Base-by-base conservation (phyloP, 2,329 filamentous ascomycete genomes). In the Aspergillus floridensis region DNA sequence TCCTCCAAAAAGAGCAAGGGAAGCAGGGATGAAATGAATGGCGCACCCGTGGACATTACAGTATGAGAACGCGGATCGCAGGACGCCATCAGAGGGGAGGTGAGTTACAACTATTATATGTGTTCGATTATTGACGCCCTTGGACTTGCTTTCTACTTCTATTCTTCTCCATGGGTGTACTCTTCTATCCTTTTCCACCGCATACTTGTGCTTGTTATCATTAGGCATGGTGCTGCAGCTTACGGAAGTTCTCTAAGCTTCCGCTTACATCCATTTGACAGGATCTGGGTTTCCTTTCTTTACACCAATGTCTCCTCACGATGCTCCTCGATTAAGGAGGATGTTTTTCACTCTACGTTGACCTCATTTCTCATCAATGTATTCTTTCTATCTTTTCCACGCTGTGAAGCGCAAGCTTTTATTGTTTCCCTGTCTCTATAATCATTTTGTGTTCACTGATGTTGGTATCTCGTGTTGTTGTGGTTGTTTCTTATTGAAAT, bases 131-230 rank as follows among this genome's bases (percentile, higher is more conserved):
- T 41, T 46, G 10, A 24, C 21, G 29, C 16, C 32, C 11, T 35
- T 35, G 3, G 32, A 16, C 5, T 48, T 55, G 44, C 14, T 35
- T 22, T 35, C 3, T 31, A 24, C 49, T 38, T 22, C 29, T 51
- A 11, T 31, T 51, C 49, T 52, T 38, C 26, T 16, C 14, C 24
- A 6, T 52, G 32, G 32, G 11, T 35, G 49, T 49, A 49, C 11
- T 56, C 44, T 38, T 59, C 50, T 57, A n/a, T 24, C 19, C 5
- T 44, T 59, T 46, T 53, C 47, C 32, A 35, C 14, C 32, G 50
- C 35, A 29, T 53, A 29, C 29, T 41, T 55, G 55, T 60, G 35
- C 55, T 58, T 35, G 7, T 59, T 41, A 29, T 57, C 46, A 46
- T 52, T 53, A 32, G n/a, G 22, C 56, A 46, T 41, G 47, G 56